Evolutionary conservation across 495 filamentous ascomycete species (phyloP).

Genomic region (Xylaria scruposa): DNA sequence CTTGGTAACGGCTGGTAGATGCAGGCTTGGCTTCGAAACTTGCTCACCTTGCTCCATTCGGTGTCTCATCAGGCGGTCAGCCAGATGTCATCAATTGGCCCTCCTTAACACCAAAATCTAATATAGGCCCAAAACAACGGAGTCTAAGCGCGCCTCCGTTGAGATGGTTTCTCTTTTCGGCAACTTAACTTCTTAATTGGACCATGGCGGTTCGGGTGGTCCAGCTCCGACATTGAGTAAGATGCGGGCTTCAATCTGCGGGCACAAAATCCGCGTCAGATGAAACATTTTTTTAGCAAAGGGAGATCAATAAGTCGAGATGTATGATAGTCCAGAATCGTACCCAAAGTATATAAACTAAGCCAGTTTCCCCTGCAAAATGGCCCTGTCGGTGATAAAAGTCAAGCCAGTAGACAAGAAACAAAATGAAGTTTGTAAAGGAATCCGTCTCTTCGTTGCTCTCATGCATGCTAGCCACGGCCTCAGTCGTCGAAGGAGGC

Average conservation of each 20-base stretch:
- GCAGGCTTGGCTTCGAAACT: constrained; percentile 12
- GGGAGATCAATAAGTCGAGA: not conserved
- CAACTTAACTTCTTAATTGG: not conserved
- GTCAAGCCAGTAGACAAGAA: not conserved
- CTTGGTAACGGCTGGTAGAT: not conserved
- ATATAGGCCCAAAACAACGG: not conserved
- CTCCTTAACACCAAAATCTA: not conserved
- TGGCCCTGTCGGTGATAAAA: not conserved
- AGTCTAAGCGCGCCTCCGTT: not conserved
- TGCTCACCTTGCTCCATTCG: constrained; percentile 9
- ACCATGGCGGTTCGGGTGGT: not conserved
- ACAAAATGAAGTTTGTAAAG: constrained; percentile 9
- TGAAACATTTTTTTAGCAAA: not conserved
- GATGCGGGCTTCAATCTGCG: not conserved
- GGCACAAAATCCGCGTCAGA: not conserved
- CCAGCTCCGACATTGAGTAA: not conserved
- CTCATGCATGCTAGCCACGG: not conserved
- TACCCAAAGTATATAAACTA: not conserved
- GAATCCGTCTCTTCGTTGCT: not conserved
- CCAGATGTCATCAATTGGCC: not conserved
- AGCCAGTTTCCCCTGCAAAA: not conserved
- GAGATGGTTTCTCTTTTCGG: not conserved
- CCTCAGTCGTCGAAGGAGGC: not conserved
- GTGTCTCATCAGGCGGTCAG: not conserved
- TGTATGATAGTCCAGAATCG: not conserved